phyloP scores from a whole-genome alignment of 768 basidiomycete genomes.

The Russula abietina region DNA sequence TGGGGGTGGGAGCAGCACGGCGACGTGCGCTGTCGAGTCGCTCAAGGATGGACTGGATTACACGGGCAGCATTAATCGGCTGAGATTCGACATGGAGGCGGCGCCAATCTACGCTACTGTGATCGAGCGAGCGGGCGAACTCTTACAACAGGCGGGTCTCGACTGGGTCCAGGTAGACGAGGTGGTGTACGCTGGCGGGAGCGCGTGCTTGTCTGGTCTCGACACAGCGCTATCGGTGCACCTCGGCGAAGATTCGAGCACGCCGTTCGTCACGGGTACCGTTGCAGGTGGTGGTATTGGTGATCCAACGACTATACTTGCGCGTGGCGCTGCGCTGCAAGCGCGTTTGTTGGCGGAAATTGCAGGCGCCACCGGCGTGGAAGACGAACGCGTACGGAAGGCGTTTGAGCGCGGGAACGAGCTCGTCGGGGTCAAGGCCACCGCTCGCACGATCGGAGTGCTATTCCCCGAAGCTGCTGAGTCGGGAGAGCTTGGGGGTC shows the following conservation, averaged over 20 bases:
- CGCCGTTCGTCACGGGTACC: slow-evolving; percentile 60
- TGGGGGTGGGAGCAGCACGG: slow-evolving; percentile 43
- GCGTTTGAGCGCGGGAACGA: slow-evolving; percentile 44
- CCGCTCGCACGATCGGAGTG: slow-evolving; percentile 56
- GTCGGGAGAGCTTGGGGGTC: slow-evolving; percentile 46
- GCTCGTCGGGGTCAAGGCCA: slow-evolving; percentile 46
- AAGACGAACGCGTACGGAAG: slow-evolving; percentile 42
- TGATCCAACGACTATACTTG: slow-evolving; percentile 72
- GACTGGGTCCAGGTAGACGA: slow-evolving; percentile 71
- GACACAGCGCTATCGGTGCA: slow-evolving; percentile 52
- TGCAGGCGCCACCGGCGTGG: slow-evolving; percentile 32
- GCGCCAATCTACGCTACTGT: slow-evolving; percentile 56
- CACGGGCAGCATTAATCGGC: slow-evolving; percentile 59
- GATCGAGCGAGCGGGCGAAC: slow-evolving; percentile 42
- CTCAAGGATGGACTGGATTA: slow-evolving; percentile 92
- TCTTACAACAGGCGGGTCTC: slow-evolving; percentile 46
- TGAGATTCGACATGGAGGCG: slow-evolving; percentile 43
- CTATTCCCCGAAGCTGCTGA: slow-evolving; percentile 48
- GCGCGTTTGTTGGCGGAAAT: slow-evolving; percentile 55
- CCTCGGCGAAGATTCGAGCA: slow-evolving; percentile 55
- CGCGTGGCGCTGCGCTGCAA: slow-evolving; percentile 72
- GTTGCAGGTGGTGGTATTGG: slow-evolving; percentile 67
- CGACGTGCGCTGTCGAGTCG: slow-evolving; percentile 88
- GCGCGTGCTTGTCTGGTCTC: slow-evolving; percentile 66
- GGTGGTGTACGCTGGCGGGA: slow-evolving; percentile 75